Evolutionary conservation across 2,329 filamentous ascomycete genomes (phyloP).

Genomic region (Albophoma yamanashiensis): DNA sequence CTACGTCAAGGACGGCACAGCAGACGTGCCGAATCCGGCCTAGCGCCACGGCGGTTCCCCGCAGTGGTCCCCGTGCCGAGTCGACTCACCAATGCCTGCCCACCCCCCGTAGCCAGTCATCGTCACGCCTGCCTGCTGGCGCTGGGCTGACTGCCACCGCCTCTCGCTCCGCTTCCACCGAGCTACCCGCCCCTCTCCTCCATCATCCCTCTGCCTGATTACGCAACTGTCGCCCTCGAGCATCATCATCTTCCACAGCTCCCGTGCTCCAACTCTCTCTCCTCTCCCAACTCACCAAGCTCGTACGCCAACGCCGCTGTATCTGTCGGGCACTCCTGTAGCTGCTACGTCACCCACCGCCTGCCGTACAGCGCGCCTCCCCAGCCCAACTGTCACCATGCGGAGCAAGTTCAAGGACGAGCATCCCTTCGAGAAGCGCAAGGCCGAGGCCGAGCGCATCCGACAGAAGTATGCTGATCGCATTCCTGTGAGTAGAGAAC

Average conservation of each 20-base stretch:
- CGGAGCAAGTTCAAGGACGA: conserved; percentile 99
- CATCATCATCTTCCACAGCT: not conserved
- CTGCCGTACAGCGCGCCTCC: not conserved
- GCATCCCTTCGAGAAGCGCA: conserved; percentile 99
- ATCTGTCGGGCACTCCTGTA: not conserved
- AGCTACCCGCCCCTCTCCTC: not conserved
- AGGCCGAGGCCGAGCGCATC: conserved; percentile 98
- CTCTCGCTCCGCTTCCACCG: not conserved
- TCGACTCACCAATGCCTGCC: not conserved
- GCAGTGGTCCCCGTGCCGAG: not conserved
- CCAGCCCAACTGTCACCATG: conserved; percentile 50
- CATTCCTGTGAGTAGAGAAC: conserved; percentile 68
- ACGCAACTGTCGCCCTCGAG: not conserved
- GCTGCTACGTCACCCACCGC: not conserved
- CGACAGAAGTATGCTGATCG: conserved; percentile 98
- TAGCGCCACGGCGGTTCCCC: not conserved
- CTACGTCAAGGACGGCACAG: too few relatives aligned
- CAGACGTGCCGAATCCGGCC: not conserved
- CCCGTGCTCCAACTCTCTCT: not conserved
- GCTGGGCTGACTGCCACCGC: not conserved
- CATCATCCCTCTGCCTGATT: not conserved
- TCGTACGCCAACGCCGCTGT: not conserved
- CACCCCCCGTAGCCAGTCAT: not conserved
- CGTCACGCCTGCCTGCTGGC: not conserved
- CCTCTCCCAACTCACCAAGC: not conserved